phyloP scores from a whole-genome alignment of 179 eudicot species.

The Spinacia oleracea region DNA sequence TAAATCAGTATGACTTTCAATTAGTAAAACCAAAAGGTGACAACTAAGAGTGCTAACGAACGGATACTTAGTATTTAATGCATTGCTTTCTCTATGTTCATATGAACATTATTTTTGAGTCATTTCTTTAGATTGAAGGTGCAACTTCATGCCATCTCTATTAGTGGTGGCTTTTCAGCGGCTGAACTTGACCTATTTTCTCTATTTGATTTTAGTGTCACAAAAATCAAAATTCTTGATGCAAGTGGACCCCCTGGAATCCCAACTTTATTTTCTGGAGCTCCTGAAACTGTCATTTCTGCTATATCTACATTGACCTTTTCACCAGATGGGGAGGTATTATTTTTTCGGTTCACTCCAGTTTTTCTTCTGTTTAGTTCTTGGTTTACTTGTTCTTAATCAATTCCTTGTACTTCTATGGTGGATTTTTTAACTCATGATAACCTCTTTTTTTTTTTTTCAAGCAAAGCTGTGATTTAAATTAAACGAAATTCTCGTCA shows the following conservation, averaged over 20 bases:
- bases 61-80: neutral
- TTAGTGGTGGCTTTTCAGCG: constrained; percentile 9
- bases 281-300: constrained; percentile 52
- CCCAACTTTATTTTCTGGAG: constrained; percentile 73
- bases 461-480: too few relatives aligned
- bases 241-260: constrained; percentile 98
- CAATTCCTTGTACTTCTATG: neutral
- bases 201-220: constrained; percentile 44
- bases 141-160: neutral
- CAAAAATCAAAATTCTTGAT: constrained; percentile 84
- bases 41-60: too few relatives aligned
- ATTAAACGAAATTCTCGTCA: too few relatives aligned
- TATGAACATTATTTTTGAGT: neutral
- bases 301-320: constrained; percentile 86
- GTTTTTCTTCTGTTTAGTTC: neutral
- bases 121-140: neutral
- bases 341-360: constrained; percentile 5
- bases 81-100: neutral
- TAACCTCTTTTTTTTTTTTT: too few relatives aligned
- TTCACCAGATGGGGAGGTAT: constrained; percentile 98
- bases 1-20: too few relatives aligned
- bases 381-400: constrained; percentile 4
- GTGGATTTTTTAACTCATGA: neutral
- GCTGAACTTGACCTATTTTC: constrained; percentile 10
- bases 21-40: too few relatives aligned